Base-by-base conservation (phyloP, 2,329 filamentous ascomycete species). In the Elsinoe necatrix region DNA sequence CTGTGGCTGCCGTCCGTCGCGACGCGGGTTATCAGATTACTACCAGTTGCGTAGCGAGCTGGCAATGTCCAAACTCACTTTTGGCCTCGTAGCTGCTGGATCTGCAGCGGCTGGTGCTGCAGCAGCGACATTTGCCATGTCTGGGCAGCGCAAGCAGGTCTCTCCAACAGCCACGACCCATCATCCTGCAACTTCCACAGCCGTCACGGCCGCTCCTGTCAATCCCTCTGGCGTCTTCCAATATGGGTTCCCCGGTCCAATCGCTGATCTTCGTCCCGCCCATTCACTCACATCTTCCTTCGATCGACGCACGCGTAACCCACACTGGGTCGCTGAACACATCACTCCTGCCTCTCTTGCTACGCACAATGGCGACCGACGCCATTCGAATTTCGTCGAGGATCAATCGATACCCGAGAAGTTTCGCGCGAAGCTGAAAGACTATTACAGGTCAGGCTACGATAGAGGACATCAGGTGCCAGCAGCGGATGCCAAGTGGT, bases 391-490 rank as follows among this genome's bases (percentile, higher is more conserved):
- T 60, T 98, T 98, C 71, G 72, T 84, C 63, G 92, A 98, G 73
- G 93, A 98, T 72, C 70, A 78, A 2, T 72, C 73, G 21, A 85
- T 98, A 56, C 93, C 93, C 0, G 79, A 86, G 54, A 85, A 87
- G 73, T 98, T 96, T 78, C 86, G 91, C 61, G 93, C 88, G 58
- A 86, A 85, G 71, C 79, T 98, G 58, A 86, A 89, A 71, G 93
- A 98, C 77, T 98, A 98, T 77, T 91, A 85, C 77, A 87, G 92
- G 63, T 91, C 85, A 37, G 93, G 93, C 66, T 98, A 95, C 71
- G 93, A 98, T 72, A 83, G 93, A 35, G 93, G 93, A 60, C 93
- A 98, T 74, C 93, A 98, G 74, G 92, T 97, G 8, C 93, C 93
- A 8, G 93, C 93, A 4, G 93, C 93, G 39, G 93, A 98, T 73